Base-by-base conservation (phyloP, 257 asterid genomes). In the Solanum lycopersicoides region DNA sequence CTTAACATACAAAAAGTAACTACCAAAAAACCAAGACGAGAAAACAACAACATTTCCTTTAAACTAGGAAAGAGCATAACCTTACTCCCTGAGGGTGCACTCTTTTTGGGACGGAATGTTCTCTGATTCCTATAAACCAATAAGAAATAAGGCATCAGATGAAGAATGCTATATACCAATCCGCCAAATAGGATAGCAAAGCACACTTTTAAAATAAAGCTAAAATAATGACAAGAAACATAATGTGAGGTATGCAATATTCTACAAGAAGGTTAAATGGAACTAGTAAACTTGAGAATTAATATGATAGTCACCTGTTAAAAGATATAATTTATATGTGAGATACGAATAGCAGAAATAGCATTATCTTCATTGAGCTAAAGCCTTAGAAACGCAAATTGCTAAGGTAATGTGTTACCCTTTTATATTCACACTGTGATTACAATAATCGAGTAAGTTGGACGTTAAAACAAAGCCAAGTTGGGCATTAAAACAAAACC, bases 21-120 rank as follows among this genome's bases (percentile, higher is more conserved):
- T 87, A 14, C 87, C 32, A 42, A 71, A 59, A 76, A 42, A 13
- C 11, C 25, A 18, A 41, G 63, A 39, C 76, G 47, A 25, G 39
- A 7, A 35, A 47, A 60, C 87, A 32, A 28, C 84, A 87, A 69
- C 35, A 82, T 50, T 32, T 8, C 44, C 72, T 28, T 66, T 83
- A 74, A 82, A 82, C 85, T 76, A 86, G 71, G 85, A 69, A 25
- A 66, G 60, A 91, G 34, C 88, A 6, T 82, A 65, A 96, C 99
- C 99, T 96, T 96, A 93, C 96, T 96, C 92, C 99, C 99, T 15
- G 99, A 96, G 20, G 98, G 98, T 35, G 98, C 97, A 91, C 96
- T 95, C 89, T 96, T 95, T 87, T 96, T 96, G 83, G 99, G 99
- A 74, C 99, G 98, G 91, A 96, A 96, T 9, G 99, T 96, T 90